phyloP scores from a whole-genome alignment of 2,329 filamentous ascomycete genomes.

The Aspergillus sp. region DNA sequence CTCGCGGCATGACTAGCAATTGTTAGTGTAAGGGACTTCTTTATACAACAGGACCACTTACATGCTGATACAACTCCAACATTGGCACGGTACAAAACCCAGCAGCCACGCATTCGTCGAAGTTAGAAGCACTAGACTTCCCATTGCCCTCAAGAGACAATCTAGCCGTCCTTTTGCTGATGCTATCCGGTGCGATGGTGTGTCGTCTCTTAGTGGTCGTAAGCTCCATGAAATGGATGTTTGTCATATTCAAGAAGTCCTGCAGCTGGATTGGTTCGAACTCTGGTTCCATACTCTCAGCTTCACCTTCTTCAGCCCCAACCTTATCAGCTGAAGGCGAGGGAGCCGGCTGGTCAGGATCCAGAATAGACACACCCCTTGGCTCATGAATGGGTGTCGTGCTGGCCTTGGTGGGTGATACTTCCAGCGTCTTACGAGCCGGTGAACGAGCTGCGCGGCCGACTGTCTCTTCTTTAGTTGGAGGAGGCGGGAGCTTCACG shows the following conservation, averaged over 20 bases:
- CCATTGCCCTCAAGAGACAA: conserved; percentile 25
- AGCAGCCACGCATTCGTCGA: conserved; percentile 81
- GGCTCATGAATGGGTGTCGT: conserved; percentile 52
- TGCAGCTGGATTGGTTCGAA: conserved; percentile 75
- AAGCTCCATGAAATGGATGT: conserved; percentile 96
- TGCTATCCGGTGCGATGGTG: conserved; percentile 65
- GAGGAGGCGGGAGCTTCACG: conserved; percentile 67
- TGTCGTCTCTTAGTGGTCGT: conserved; percentile 93
- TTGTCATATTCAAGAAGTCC: conserved; percentile 91
- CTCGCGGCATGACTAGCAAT: conserved; percentile 73
- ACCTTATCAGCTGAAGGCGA: conserved; percentile 25
- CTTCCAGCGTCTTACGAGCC: conserved; percentile 37
- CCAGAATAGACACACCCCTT: conserved; percentile 43
- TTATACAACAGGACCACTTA: conserved; percentile 41
- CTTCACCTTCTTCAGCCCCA: conserved; percentile 46
- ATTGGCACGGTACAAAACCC: conserved; percentile 89
- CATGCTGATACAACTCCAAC: conserved; percentile 91
- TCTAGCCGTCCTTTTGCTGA: conserved; percentile 30
- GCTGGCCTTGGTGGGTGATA: conserved; percentile 36
- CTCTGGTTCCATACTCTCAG: conserved; percentile 47
- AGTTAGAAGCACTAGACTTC: conserved; percentile 31
- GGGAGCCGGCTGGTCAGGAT: conserved; percentile 26
- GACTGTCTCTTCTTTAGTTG: conserved; percentile 65
- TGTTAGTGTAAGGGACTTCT: conserved; percentile 28
- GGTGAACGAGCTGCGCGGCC: conserved; percentile 56